A percentile compares a stretch with the other conserved stretches of the same genome.
These are phyloP conservation scores for Talaromyces rugulosus DNA, from an alignment of 2,329 filamentous ascomycete species.

Conservation along the genomic window DNA sequence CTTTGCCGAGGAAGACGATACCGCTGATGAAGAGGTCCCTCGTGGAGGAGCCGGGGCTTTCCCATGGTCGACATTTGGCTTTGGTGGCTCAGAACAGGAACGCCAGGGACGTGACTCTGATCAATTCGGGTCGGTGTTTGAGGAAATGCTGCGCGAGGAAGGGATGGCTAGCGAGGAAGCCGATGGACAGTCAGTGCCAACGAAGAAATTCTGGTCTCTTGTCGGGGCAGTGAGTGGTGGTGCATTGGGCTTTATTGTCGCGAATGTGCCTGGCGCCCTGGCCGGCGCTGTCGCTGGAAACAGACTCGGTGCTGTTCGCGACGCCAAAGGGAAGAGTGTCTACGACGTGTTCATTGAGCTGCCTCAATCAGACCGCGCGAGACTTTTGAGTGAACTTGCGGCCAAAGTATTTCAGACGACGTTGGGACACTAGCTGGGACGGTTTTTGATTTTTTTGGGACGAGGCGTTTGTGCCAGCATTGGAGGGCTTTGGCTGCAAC, in stretches of 20 bases:
- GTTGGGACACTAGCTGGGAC: slow-evolving; percentile 3
- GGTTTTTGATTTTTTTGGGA: background rate
- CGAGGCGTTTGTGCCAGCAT: background rate
- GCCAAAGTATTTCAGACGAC: slow-evolving; percentile 67
- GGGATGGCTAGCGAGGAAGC: slow-evolving; percentile 67
- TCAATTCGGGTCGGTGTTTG: slow-evolving; percentile 84
- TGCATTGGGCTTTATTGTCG: slow-evolving; percentile 90
- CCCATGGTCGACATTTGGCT: slow-evolving; percentile 72
- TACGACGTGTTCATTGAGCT: slow-evolving; percentile 86
- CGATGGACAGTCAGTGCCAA: slow-evolving; percentile 49
- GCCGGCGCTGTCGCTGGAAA: slow-evolving; percentile 93
- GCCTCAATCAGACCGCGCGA: slow-evolving; percentile 75
- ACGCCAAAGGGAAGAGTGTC: slow-evolving; percentile 90
- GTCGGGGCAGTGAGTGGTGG: slow-evolving; percentile 82
- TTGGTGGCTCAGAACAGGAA: slow-evolving; percentile 39
- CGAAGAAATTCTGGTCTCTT: slow-evolving; percentile 78
- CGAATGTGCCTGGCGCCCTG: slow-evolving; percentile 81
- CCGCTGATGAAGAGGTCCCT: slow-evolving; percentile 49
- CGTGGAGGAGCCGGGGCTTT: slow-evolving; percentile 49
- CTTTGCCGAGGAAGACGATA: slow-evolving; percentile 42
- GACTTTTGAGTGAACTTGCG: slow-evolving; percentile 77
- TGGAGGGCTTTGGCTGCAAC: background rate
- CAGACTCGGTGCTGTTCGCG: slow-evolving; percentile 80
- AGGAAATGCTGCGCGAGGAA: slow-evolving; percentile 86
- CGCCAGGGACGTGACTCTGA: slow-evolving; percentile 49